These are phyloP conservation scores for Schizopora paradoxa DNA, from an alignment of 1,284 basidiomycete genomes.

Conservation along the genomic window DNA sequence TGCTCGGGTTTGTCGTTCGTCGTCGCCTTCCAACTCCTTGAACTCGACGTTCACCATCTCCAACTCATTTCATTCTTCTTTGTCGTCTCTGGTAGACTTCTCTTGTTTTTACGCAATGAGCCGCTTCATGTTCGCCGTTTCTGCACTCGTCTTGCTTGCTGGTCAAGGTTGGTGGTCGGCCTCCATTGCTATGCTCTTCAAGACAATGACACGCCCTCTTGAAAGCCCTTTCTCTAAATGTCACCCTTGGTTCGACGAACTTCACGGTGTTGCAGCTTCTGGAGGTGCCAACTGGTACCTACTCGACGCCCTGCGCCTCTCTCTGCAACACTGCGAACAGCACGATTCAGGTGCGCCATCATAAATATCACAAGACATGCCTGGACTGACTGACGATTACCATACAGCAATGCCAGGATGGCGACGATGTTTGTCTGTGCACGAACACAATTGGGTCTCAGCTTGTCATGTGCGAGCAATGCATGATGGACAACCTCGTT, in stretches of 20 bases:
- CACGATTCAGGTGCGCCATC: constrained; percentile 35
- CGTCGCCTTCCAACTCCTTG: constrained; percentile 8
- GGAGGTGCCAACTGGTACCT: constrained; percentile 32
- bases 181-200: not conserved
- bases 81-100: constrained; percentile 16
- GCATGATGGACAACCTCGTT: constrained; percentile 55
- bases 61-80: constrained; percentile 4
- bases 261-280: constrained; percentile 44
- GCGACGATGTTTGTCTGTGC: constrained; percentile 50
- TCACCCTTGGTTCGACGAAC: constrained; percentile 38
- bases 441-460: constrained; percentile 30
- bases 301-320: constrained; percentile 36
- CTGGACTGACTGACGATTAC: not conserved
- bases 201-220: not conserved
- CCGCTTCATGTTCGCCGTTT: constrained; percentile 19
- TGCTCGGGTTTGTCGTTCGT: too few species aligned
- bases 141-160: constrained; percentile 37
- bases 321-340: constrained; percentile 34
- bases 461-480: constrained; percentile 53
- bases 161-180: constrained; percentile 42
- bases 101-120: not conserved
- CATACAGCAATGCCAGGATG: constrained; percentile 26
- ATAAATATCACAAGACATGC: not conserved
- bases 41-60: constrained; percentile 3
- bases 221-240: constrained; percentile 43